A percentile compares a stretch with the other conserved stretches of the same genome.
phyloP scores from a whole-genome alignment of 306 rosid genomes.

The Cicer bijugum region DNA sequence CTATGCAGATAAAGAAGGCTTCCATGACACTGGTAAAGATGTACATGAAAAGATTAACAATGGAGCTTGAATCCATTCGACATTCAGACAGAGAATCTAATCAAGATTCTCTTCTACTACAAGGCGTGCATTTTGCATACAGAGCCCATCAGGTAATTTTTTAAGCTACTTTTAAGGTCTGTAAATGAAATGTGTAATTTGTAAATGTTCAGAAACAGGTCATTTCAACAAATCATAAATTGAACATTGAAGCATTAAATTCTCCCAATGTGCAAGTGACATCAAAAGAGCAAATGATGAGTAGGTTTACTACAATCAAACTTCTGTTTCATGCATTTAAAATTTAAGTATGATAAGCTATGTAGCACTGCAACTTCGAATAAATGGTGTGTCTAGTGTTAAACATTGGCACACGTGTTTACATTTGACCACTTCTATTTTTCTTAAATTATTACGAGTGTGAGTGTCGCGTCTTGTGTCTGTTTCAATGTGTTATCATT shows the following conservation, averaged over 20 bases:
- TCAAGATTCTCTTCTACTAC: constrained; percentile 94
- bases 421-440: too few species aligned
- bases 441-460: too few species aligned
- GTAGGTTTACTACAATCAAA: not conserved
- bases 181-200: constrained; percentile 6
- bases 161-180: constrained; percentile 2
- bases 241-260: constrained; percentile 13
- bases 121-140: constrained; percentile 82
- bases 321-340: not conserved
- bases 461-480: too few species aligned
- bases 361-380: too few species aligned
- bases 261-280: not conserved
- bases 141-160: constrained; percentile 81
- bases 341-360: not conserved
- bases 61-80: constrained; percentile 70
- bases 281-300: constrained; percentile 12
- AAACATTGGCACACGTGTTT: too few species aligned
- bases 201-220: not conserved
- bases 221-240: not conserved
- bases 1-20: constrained; percentile 76
- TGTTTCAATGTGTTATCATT: too few species aligned
- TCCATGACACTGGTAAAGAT: constrained; percentile 81
- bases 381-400: too few species aligned
- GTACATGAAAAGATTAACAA: constrained; percentile 84
- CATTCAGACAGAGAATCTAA: constrained; percentile 74